A percentile compares a stretch with the other conserved stretches of the same genome.
phyloP scores from a whole-genome alignment of 192 early-diverging fungal species.

The Funneliformis mosseae region DNA sequence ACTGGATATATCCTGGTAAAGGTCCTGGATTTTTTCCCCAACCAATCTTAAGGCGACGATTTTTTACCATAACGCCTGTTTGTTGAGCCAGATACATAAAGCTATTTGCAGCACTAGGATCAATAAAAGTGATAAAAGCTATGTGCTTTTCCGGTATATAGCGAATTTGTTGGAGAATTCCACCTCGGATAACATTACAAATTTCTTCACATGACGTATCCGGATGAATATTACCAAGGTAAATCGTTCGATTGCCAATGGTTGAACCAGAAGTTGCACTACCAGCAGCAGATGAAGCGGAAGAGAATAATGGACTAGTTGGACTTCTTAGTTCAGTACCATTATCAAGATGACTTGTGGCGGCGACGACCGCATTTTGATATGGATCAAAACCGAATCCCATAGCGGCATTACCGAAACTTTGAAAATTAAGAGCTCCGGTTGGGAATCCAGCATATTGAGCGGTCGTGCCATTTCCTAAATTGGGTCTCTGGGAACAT shows the following conservation, averaged over 20 bases:
- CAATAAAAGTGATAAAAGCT: conserved; percentile 85
- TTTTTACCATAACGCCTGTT: conserved; percentile 69
- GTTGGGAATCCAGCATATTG: conserved; percentile 32
- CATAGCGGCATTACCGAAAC: conserved; percentile 35
- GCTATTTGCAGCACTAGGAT: conserved; percentile 62
- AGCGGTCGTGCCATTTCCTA: conserved; percentile 18
- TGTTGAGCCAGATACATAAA: conserved; percentile 63
- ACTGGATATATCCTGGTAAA: conserved; percentile 47
- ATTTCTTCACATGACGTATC: conserved; percentile 82
- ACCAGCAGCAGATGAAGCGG: conserved; percentile 29
- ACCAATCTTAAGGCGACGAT: conserved; percentile 74
- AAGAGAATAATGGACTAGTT: conserved; percentile 30
- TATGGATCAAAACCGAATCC: conserved; percentile 37
- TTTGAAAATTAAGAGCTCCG: conserved; percentile 29
- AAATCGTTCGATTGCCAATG: conserved; percentile 77
- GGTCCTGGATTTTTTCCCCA: conserved; percentile 74
- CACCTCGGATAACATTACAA: conserved; percentile 86
- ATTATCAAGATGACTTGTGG: conserved; percentile 28
- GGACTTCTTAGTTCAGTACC: conserved; percentile 14
- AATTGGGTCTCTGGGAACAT: conserved; percentile 54
- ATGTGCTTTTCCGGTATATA: conserved; percentile 78
- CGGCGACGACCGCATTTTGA: conserved; percentile 30
- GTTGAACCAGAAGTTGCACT: conserved; percentile 33
- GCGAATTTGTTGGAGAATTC: conserved; percentile 76
- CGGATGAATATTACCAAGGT: conserved; percentile 75